Evolutionary conservation across 306 rosid species (phyloP), one percentile per base, ranked within the genome.

Genomic region (Mimosa bimucronata): DNA sequence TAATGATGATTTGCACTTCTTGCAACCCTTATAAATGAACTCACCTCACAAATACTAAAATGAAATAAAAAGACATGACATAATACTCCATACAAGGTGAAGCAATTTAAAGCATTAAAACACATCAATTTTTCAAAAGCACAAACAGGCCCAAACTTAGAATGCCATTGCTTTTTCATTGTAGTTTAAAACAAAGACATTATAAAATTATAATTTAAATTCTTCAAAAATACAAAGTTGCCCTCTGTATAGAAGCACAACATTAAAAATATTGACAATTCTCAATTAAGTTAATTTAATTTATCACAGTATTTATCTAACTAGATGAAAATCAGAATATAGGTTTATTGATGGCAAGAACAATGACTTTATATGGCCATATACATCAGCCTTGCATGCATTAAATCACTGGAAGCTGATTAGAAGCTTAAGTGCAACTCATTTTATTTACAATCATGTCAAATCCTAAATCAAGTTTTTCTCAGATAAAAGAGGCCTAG

Each of bases 1-100:
- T 62, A 18, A 80, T 12, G 9, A 83, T 55, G 13, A 76, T 60
- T 68, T 74, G 53, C 62, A 52, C 18, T 64, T 73, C 41, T 15
- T 34, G 45, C 46, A 77, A 45, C 29, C 66, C 67, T 52, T 41
- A 52, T 50, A 64, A 80, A 12, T 19, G 81, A 75, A 76, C 37
- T 76, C 75, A 71, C 58, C 31, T 50, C 71, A 52, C 23, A 78
- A 12, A 75, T 71, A 61, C 78, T n/a, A 48, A 61, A 60, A 52
- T 18, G 3, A 1, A 18, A 41, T 41, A 41, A 41, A 41, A 9
- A 45, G 23, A 74, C 45, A 74, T 81, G 57, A 48, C 31, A 29
- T 14, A 66, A 55, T 21, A 28, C 65, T 18, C 46, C 48, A 45
- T 74, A 30, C 60, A 69, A 68, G 45, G 23, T 52, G 55, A 50